Base-by-base conservation (phyloP, 1,284 basidiomycete species). In the Moniliella sp. region DNA sequence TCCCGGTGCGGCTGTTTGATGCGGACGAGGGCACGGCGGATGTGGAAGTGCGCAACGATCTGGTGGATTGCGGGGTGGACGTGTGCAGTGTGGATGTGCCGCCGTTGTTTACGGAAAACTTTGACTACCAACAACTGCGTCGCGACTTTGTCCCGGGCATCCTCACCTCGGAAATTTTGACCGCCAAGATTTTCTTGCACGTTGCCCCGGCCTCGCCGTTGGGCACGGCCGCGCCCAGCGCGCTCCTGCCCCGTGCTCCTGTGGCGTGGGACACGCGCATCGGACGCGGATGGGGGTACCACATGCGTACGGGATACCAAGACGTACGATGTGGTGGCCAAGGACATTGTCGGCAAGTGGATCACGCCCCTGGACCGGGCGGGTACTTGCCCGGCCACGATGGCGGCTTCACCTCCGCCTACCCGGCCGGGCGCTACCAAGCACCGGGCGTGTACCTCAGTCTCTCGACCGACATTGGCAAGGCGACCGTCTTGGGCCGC, bases 41-140 rank as follows among this genome's bases (percentile, higher is more conserved):
- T 43, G 63, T 83, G 9, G 78, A 82, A 45, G 71, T 84, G 39
- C 71, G 80, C 32, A 76, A 80, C 55, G 81, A 84, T 61, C 65
- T 84, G 28, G 74, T 84, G 36, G 81, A 84, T 56, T 83, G 80
- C 55, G 72, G 72, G 23, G 48, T 59, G 30, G 50, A 59, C 35
- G 43, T 59, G 16, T 59, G 56, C 46, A 81, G 81, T n/a, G 75
- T 78, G 16, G 79, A 83, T 66, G 78, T 78, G 12, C 84, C 83
- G 0, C 88, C 86, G 0, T 64, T 94, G 3, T 97, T 94, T 65
- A 86, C 91, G 50, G 88, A 97, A 62, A 97, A 97, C 64, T 99
- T 99, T 59, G 91, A 97, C 64, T 97, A 91, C 57, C 75, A 77
- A 29, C 78, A 84, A 61, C 70, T 94, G 40, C 72, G 84, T 35